Evolutionary conservation across 2,329 filamentous ascomycete species (phyloP).

Genomic region (Penicillium psychrosexuale): DNA sequence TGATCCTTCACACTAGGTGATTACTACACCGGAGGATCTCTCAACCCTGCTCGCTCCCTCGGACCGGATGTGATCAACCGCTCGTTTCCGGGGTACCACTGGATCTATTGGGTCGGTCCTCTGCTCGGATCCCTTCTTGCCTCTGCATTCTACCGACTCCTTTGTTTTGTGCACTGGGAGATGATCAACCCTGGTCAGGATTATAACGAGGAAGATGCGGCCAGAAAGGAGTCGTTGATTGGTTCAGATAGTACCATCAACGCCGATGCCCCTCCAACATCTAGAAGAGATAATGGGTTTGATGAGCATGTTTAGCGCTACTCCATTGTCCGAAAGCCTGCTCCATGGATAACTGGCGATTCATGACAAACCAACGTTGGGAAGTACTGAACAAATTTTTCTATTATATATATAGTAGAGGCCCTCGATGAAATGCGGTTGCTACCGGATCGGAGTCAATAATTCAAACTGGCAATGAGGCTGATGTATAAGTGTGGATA

Average conservation of each 20-base stretch:
- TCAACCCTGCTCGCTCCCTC: conserved; percentile 50
- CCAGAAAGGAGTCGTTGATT: conserved; percentile 15
- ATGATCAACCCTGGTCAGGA: conserved; percentile 55
- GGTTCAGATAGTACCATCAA: conserved; percentile 15
- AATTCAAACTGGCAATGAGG: neutral
- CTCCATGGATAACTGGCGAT: too few species aligned
- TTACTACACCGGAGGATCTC: conserved; percentile 48
- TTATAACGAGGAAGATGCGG: conserved; percentile 41
- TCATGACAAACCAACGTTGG: neutral
- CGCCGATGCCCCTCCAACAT: neutral
- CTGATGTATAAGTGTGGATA: neutral
- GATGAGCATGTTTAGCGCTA: conserved; percentile 7
- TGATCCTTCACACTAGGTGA: conserved; percentile 32
- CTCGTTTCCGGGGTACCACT: conserved; percentile 47
- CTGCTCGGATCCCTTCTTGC: conserved; percentile 48
- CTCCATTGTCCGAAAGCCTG: neutral
- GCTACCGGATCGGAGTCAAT: neutral
- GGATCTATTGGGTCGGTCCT: conserved; percentile 53
- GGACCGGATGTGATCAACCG: conserved; percentile 48
- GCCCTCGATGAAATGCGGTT: neutral
- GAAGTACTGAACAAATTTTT: neutral
- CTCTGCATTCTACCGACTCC: conserved; percentile 49
- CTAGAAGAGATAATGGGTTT: neutral
- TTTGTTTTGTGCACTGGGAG: conserved; percentile 46
- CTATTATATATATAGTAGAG: neutral